Evolutionary conservation across 2,329 filamentous ascomycete genomes (phyloP).

Genomic region (Aspergillus neotritici): DNA sequence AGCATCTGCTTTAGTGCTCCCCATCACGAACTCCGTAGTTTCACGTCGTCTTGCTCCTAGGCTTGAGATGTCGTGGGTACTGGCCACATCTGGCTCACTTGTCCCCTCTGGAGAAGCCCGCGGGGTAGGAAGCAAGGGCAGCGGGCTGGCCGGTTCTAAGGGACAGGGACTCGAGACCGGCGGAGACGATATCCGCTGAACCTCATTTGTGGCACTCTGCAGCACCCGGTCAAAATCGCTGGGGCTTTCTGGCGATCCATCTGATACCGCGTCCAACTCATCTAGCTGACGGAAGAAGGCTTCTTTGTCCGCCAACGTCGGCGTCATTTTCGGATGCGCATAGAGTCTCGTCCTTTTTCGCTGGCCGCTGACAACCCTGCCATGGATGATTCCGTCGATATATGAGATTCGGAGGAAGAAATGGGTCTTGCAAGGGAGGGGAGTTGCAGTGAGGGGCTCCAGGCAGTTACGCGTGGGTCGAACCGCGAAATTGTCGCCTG

Average conservation of each 20-base stretch:
- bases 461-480: constrained; percentile 16
- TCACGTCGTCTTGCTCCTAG: constrained; percentile 8
- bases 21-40: constrained; percentile 13
- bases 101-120: background rate
- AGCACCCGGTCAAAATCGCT: constrained; percentile 18
- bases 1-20: constrained; percentile 5
- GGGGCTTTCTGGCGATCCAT: constrained; percentile 22
- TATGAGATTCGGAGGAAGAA: too few species aligned
- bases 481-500: constrained; percentile 30
- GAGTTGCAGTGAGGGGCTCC: background rate
- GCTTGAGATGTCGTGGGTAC: background rate
- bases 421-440: too few species aligned
- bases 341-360: constrained; percentile 10
- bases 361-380: constrained; percentile 4
- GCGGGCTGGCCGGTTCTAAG: background rate
- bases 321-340: constrained; percentile 18
- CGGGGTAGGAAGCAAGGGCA: constrained; percentile 4
- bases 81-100: background rate
- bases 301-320: constrained; percentile 22
- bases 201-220: background rate
- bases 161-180: background rate
- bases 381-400: background rate
- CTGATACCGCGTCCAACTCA: constrained; percentile 23
- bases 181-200: background rate
- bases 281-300: constrained; percentile 35